These are phyloP conservation scores for Aspergillus floridensis DNA, from an alignment of 2,329 filamentous ascomycete species.

Conservation along the genomic window DNA sequence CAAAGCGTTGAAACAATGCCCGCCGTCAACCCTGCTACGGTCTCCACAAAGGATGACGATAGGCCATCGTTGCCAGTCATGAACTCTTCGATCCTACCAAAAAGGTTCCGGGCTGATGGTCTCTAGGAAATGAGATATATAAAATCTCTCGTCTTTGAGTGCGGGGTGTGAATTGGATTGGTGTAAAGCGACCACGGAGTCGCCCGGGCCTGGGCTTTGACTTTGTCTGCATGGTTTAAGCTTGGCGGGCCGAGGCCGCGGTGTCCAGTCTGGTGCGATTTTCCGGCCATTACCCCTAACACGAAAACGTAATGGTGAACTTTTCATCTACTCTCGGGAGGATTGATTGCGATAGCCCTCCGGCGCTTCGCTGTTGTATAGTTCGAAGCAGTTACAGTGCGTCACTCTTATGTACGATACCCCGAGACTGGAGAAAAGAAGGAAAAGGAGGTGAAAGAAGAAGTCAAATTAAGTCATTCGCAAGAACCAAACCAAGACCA, in stretches of 20 bases:
- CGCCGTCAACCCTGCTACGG: conserved; percentile 83
- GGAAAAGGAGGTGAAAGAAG: not conserved
- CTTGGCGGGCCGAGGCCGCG: conserved; percentile 11
- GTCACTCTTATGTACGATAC: not conserved
- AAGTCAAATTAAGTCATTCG: not conserved
- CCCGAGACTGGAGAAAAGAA: too few species aligned
- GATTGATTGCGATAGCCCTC: too few species aligned
- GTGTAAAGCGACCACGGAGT: not conserved
- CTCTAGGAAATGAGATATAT: not conserved
- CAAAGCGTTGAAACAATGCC: conserved; percentile 81
- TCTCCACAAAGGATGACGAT: conserved; percentile 78
- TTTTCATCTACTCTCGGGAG: too few species aligned
- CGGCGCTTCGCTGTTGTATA: not conserved
- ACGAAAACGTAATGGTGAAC: not conserved
- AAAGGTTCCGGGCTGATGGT: conserved; percentile 2
- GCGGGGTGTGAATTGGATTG: not conserved
- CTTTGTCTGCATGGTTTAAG: not conserved
- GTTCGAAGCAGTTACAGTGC: not conserved
- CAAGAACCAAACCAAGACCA: conserved; percentile 8
- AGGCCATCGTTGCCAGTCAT: conserved; percentile 55
- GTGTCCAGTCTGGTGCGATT: not conserved
- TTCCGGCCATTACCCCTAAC: not conserved
- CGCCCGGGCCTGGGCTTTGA: not conserved
- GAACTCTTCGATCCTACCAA: conserved; percentile 24
- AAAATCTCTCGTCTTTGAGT: not conserved